phyloP scores from a whole-genome alignment of 768 basidiomycete genomes.

The Kwoniella botswanensis region DNA sequence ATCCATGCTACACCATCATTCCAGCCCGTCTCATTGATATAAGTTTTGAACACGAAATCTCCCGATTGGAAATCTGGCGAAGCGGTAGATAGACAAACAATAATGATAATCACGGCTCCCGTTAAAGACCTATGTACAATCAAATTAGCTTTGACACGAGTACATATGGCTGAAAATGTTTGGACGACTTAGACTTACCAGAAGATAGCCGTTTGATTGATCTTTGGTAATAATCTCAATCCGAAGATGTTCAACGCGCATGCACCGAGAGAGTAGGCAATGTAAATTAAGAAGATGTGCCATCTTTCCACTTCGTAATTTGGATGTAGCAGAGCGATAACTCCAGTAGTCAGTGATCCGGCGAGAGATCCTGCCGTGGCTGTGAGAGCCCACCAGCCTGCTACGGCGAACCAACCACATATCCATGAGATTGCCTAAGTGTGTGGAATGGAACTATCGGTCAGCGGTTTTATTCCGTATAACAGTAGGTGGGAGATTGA shows the following conservation, averaged over 20 bases:
- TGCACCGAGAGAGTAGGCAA: constrained; percentile 46
- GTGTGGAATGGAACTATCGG: no score
- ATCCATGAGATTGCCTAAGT: constrained; percentile 44
- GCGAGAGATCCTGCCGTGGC: constrained; percentile 50
- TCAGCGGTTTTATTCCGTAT: no score
- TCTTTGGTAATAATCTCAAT: constrained; percentile 40
- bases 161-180: not conserved
- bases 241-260: constrained; percentile 43
- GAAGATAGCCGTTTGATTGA: constrained; percentile 48
- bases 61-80: constrained; percentile 41
- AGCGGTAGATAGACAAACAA: constrained; percentile 35
- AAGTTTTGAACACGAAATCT: constrained; percentile 46
- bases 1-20: constrained; percentile 48
- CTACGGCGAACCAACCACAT: constrained; percentile 50
- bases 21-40: constrained; percentile 53
- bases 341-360: constrained; percentile 42
- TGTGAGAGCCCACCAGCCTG: constrained; percentile 50
- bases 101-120: constrained; percentile 46
- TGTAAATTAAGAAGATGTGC: constrained; percentile 51
- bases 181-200: constrained; percentile 32
- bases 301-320: constrained; percentile 40
- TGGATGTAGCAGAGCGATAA: constrained; percentile 37
- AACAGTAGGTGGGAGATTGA: not conserved
- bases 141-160: constrained; percentile 2
- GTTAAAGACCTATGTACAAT: constrained; percentile 35